Conservation (phyloP, 768 basidiomycete genomes). For the Suillus subaureus region DNA sequence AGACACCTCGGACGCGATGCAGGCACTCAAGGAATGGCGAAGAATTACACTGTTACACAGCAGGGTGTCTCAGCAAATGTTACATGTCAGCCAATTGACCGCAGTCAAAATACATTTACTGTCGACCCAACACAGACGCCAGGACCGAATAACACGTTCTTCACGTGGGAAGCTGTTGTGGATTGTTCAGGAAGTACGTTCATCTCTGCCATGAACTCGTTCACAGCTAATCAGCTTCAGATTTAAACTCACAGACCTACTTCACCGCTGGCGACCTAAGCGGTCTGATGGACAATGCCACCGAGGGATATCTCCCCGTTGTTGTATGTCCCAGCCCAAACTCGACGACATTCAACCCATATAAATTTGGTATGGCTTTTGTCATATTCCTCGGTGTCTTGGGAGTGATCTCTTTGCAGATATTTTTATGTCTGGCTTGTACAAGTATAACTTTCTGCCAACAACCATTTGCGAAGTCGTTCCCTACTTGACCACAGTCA, state of each 20-base stretch:
- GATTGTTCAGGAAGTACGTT: conserved; percentile 9
- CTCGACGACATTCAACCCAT: background rate
- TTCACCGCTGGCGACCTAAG: background rate
- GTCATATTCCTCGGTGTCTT: background rate
- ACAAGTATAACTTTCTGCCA: conserved; percentile 20
- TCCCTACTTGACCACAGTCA: conserved; percentile 16
- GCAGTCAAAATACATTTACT: background rate
- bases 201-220: background rate
- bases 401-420: conserved; percentile 8
- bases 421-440: conserved; percentile 4
- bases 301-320: conserved; percentile 8
- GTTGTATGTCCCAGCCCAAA: conserved; percentile 8
- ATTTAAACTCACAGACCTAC: background rate
- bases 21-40: background rate
- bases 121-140: too few relatives aligned
- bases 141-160: background rate
- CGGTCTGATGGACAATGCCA: background rate
- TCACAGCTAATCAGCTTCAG: background rate
- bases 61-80: conserved; percentile 23
- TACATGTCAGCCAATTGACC: conserved; percentile 4
- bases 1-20: background rate
- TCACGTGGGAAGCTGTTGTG: background rate
- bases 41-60: conserved; percentile 13
- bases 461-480: conserved; percentile 12
- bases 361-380: conserved; percentile 3